Evolutionary conservation across 2,329 filamentous ascomycete species (phyloP), one percentile per base, ranked within the genome.

Genomic region (Plenodomus biglobosus): DNA sequence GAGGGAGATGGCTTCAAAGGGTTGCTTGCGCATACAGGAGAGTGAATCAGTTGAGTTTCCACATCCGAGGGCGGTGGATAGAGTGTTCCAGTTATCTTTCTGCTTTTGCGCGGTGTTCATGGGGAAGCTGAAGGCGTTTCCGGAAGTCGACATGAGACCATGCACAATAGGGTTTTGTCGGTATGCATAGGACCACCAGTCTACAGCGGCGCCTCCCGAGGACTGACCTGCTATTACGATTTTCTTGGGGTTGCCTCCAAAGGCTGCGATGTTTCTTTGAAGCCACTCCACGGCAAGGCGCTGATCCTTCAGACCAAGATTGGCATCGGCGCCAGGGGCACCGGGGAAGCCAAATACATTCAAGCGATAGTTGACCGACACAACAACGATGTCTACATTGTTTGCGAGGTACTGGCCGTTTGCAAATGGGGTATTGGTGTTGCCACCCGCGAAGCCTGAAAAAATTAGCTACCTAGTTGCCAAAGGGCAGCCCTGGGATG

Each of bases 271-370:
- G 57, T 82, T 80, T 37, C 75, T 69, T 2, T 69, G 69, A 0
- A 79, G 64, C 80, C 80, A 83, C 61, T 81, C 75, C 0, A 82
- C 59, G 0, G 77, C 79, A 13, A 75, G 55, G 1, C 80, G 73
- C 56, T 84, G 80, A 56, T 85, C 81, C 4, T 76, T 70, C 5
- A 83, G 62, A 1, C 79, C 81, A 2, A 79, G 58, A 48, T 83
- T 83, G 38, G 73, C 59, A 7, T 54, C 48, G 19, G 62, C 35
- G 11, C 56, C 63, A 11, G 52, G 56, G 19, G 62, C 61, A 35
- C 65, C 65, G 4, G 69, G 63, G 24, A 72, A 73, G 0, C 69
- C 69, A 19, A 73, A 66, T 39, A 71, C 66, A 48, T 71, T 69
- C 8, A 72, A 38, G 13, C 69, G 65, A 44, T 63, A 63, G 24